These are phyloP conservation scores for Teunomyces stri DNA, from an alignment of 805 yeast species.

Conservation along the genomic window DNA sequence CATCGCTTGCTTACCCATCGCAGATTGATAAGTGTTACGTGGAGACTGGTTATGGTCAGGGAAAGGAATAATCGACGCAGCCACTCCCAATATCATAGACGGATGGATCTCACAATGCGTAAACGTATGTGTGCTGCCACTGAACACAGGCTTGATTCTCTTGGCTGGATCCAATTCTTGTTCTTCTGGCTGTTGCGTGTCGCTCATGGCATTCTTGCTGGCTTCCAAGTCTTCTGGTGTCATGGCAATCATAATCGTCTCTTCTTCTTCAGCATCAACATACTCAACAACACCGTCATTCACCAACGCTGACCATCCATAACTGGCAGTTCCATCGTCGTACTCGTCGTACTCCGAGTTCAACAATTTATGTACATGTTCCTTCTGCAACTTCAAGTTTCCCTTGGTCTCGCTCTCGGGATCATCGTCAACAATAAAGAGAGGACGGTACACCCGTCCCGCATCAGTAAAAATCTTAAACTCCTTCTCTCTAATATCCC, in stretches of 20 bases:
- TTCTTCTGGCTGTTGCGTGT: constrained; percentile 41
- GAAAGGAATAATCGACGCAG: constrained; percentile 98
- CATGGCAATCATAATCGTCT: constrained; percentile 98
- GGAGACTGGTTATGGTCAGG: constrained; percentile 99
- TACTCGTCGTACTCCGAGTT: constrained; percentile 63
- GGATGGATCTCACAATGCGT: constrained; percentile 99
- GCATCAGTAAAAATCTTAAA: constrained; percentile 97
- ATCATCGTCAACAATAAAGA: constrained; percentile 89
- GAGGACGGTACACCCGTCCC: constrained; percentile 96
- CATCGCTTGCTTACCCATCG: constrained; percentile 99
- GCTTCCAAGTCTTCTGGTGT: constrained; percentile 93
- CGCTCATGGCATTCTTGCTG: constrained; percentile 41
- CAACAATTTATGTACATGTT: constrained; percentile 70
- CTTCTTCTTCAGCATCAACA: constrained; percentile 98
- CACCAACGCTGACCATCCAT: constrained; percentile 83
- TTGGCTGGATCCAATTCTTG: constrained; percentile 69
- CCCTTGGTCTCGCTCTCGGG: constrained; percentile 65
- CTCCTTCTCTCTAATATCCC: constrained; percentile 96
- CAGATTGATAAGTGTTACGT: constrained; percentile 98
- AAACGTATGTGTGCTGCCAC: constrained; percentile 66
- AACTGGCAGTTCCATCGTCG: constrained; percentile 49
- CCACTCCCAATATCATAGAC: constrained; percentile 96
- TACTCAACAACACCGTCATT: constrained; percentile 90
- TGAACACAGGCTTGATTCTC: constrained; percentile 71
- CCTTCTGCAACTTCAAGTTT: constrained; percentile 80